Evolutionary conservation across 2,329 filamentous ascomycete genomes (phyloP).

Genomic region (Cordyceps javanica): DNA sequence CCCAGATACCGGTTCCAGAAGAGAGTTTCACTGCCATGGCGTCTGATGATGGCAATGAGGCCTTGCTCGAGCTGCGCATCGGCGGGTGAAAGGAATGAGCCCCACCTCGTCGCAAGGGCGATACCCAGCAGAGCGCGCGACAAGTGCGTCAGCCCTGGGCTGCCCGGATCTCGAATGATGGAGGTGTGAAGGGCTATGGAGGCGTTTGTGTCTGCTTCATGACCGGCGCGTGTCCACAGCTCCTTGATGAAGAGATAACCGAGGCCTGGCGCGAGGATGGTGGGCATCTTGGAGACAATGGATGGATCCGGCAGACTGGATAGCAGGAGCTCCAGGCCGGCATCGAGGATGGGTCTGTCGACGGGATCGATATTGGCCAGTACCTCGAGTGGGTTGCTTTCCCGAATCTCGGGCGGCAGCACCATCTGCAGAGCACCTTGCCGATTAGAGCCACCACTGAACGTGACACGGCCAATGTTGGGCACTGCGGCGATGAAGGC

Average conservation of each 20-base stretch:
- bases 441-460: slow-evolving; percentile 81
- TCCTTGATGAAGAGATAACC: slow-evolving; percentile 40
- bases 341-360: slow-evolving; percentile 28
- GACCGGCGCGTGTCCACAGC: slow-evolving; percentile 47
- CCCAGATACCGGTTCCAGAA: slow-evolving; percentile 53
- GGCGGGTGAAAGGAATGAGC: slow-evolving; percentile 47
- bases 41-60: slow-evolving; percentile 36
- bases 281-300: slow-evolving; percentile 31
- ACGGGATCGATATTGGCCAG: slow-evolving; percentile 20
- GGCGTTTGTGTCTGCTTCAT: slow-evolving; percentile 48
- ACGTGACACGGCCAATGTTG: slow-evolving; percentile 65
- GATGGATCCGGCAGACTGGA: slow-evolving; percentile 36
- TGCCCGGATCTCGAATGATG: slow-evolving; percentile 59
- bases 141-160: slow-evolving; percentile 68
- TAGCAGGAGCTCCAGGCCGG: slow-evolving; percentile 31
- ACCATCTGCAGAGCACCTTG: slow-evolving; percentile 76
- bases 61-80: slow-evolving; percentile 39
- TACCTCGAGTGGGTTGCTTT: slow-evolving; percentile 56
- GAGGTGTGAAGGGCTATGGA: slow-evolving; percentile 67
- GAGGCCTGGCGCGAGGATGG: slow-evolving; percentile 37
- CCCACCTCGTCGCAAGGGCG: slow-evolving; percentile 68
- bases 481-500: slow-evolving; percentile 66
- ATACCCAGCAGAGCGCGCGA: slow-evolving; percentile 66
- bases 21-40: slow-evolving; percentile 30
- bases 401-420: slow-evolving; percentile 52